Evolutionary conservation across 139 green algal species (phyloP).

Genomic region (Closterium sp.): DNA sequence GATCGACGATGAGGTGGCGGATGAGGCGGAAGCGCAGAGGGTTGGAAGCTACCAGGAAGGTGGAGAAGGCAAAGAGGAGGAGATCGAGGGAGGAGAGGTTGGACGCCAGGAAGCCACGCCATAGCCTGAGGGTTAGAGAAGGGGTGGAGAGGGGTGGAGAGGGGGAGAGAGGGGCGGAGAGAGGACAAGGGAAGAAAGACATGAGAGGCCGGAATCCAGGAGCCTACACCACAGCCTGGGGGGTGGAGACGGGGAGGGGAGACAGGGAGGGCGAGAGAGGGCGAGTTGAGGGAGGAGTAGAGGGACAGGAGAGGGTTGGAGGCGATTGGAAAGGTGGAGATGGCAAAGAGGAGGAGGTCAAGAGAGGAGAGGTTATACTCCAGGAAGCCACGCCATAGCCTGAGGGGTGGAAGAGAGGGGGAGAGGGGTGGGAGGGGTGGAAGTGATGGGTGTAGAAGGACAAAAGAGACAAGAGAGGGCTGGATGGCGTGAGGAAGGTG

Average conservation of each 20-base stretch:
- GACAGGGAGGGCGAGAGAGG: not conserved
- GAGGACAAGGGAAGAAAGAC: not conserved
- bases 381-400: too few species aligned
- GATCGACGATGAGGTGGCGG: conserved; percentile 63
- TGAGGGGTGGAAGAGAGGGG: not conserved
- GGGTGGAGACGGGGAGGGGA: conserved; percentile 17
- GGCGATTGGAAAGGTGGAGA: conserved; percentile 78
- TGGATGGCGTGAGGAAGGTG: too few species aligned
- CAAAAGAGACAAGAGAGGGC: not conserved
- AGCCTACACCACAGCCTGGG: too few species aligned
- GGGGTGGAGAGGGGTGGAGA: not conserved
- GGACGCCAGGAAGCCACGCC: conserved; percentile 85
- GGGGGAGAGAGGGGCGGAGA: not conserved
- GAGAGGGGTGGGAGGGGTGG: not conserved
- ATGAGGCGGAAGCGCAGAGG: conserved; percentile 79
- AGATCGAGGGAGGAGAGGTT: conserved; percentile 78
- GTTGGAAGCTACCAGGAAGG: conserved; percentile 74
- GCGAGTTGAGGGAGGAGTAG: conserved; percentile 73
- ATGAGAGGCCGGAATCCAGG: not conserved
- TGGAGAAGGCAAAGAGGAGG: conserved; percentile 83
- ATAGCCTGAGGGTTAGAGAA: conserved; percentile 54
- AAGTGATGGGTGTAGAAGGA: not conserved
- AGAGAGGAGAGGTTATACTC: too few species aligned
- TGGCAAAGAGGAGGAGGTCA: conserved; percentile 87
- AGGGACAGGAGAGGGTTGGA: conserved; percentile 70